Evolutionary conservation across 768 basidiomycete species (phyloP).

Genomic region (Trametes coccinea): DNA sequence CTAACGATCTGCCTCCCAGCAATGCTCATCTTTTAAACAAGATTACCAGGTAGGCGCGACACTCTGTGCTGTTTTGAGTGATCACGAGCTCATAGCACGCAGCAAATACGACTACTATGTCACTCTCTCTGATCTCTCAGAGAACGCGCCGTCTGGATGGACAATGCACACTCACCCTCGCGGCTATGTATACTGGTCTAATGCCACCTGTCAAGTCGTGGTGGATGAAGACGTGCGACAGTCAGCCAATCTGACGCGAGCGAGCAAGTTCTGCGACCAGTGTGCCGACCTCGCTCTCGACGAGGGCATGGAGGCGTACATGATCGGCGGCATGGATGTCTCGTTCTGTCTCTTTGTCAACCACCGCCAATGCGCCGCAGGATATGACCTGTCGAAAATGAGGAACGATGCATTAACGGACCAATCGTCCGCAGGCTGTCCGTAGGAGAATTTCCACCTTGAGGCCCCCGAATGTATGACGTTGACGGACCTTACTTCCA

Average conservation of each 20-base stretch:
- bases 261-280: slow-evolving; percentile 31
- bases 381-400: slow-evolving; percentile 33
- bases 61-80: background rate
- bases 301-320: slow-evolving; percentile 46
- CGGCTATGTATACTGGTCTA: slow-evolving; percentile 55
- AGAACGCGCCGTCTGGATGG: slow-evolving; percentile 35
- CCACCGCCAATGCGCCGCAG: slow-evolving; percentile 49
- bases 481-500: background rate
- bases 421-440: slow-evolving; percentile 26
- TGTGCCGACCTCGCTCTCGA: slow-evolving; percentile 36
- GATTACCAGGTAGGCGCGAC: background rate
- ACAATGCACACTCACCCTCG: slow-evolving; percentile 43
- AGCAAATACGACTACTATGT: slow-evolving; percentile 8
- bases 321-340: slow-evolving; percentile 34
- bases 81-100: background rate
- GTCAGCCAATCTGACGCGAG: slow-evolving; percentile 34
- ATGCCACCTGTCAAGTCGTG: slow-evolving; percentile 40
- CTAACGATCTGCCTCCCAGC: too few relatives aligned
- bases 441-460: background rate
- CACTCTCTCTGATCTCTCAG: background rate
- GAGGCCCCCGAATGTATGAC: background rate
- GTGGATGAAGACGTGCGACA: slow-evolving; percentile 52
- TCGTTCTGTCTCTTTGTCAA: slow-evolving; percentile 45
- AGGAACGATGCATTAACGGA: slow-evolving; percentile 9
- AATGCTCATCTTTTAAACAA: too few relatives aligned